Percentiles rank a stretch among this genome's conserved stretches.
Conservation (phyloP, 805 yeast species). For the Babjeviella inositovora region DNA sequence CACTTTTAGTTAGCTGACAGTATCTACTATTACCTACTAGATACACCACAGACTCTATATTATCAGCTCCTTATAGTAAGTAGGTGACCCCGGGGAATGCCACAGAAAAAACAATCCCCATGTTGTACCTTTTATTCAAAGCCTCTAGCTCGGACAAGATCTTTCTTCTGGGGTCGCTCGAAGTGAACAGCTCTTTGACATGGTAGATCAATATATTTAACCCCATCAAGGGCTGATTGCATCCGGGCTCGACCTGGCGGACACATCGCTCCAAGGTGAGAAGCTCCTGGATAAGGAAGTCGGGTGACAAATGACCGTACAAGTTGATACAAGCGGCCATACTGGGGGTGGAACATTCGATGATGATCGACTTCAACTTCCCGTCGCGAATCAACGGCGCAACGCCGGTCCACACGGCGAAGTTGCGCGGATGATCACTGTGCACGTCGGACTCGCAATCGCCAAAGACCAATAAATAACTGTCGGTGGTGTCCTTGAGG, state of each 20-base stretch:
- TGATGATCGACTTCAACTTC: conserved; percentile 35
- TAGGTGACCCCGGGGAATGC: conserved; percentile 41
- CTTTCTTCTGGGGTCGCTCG: conserved; percentile 39
- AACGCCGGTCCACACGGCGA: conserved; percentile 38
- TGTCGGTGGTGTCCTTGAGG: conserved; percentile 17
- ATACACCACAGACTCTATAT: too few species aligned
- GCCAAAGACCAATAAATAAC: conserved; percentile 53
- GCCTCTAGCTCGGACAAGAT: conserved; percentile 31
- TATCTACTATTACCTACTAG: too few species aligned
- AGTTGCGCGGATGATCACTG: conserved; percentile 19
- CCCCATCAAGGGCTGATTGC: conserved; percentile 5
- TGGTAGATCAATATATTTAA: conserved; percentile 7
- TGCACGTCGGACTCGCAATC: conserved; percentile 62
- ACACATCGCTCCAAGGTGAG: too few species aligned
- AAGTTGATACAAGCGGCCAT: conserved; percentile 27
- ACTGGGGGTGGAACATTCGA: conserved; percentile 62
- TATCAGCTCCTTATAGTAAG: conserved; percentile 7
- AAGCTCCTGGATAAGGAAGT: conserved; percentile 42
- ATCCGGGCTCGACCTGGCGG: too few species aligned
- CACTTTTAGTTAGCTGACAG: too few species aligned
- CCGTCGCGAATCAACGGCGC: conserved; percentile 24
- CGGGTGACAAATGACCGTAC: conserved; percentile 75
- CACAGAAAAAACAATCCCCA: conserved; percentile 31
- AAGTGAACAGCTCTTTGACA: background rate
- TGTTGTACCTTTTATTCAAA: conserved; percentile 13